Evolutionary conservation across 805 yeast species (phyloP), one percentile per base, ranked within the genome.

Genomic region (Saccharomycopsis lassenensis): DNA sequence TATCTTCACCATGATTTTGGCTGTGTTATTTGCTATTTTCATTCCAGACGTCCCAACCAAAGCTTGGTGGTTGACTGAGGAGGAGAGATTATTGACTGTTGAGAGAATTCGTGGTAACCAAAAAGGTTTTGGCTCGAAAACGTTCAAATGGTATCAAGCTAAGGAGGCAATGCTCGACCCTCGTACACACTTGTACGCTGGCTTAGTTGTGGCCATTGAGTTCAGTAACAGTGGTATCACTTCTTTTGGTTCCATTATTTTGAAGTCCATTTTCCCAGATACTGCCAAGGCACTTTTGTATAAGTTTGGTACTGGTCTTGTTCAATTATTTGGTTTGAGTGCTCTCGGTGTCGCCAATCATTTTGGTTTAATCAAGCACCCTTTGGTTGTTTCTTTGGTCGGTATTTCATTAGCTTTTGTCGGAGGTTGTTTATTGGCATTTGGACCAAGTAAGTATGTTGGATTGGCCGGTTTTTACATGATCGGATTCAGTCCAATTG

Each of bases 351-450:
- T 59, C 22, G 58, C 70, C 2, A 65, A 80, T 52, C 67, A 75
- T 24, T 75, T 85, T 2, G 91, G 89, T 8, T 70, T 72, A 43
- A 77, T 86, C 12, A 82, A 81, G 55, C 74, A 77, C 4, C 53
- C n/a, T n/a, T n/a, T n/a, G n/a, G n/a, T n/a, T n/a, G n/a, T n/a
- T n/a, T n/a, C n/a, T n/a, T n/a, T n/a, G n/a, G n/a, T n/a, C n/a
- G n/a, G n/a, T n/a, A n/a, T n/a, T n/a, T n/a, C n/a, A n/a, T n/a
- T n/a, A n/a, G n/a, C n/a, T n/a, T n/a, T n/a, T n/a, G n/a, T n/a
- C n/a, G n/a, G n/a, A n/a, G n/a, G n/a, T n/a, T 59, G 66, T 44
- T 48, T 71, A 55, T 48, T 71, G 21, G 72, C 69, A 0, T 71
- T 64, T 49, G 62, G 65, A 3, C 28, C 46, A 1, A 42, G 52